A percentile compares a stretch with the other conserved stretches of the same genome.
These are phyloP conservation scores for Helicostylum pulchrum DNA, from an alignment of 192 early-diverging fungal species.

Conservation along the genomic window DNA sequence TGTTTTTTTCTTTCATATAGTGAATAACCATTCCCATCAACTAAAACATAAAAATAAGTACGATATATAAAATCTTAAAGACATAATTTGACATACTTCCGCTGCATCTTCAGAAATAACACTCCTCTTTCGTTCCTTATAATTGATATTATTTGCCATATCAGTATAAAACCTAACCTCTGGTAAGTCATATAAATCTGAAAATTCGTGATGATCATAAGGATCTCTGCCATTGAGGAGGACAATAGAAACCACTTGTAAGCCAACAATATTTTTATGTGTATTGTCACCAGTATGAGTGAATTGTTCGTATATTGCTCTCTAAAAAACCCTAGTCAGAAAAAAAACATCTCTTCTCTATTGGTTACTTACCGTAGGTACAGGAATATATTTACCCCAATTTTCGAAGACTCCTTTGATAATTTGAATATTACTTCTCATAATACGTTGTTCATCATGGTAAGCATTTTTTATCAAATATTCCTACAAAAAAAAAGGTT, in stretches of 20 bases:
- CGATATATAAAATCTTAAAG: neutral
- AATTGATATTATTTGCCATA: constrained; percentile 42
- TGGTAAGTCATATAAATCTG: constrained; percentile 34
- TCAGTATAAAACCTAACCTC: constrained; percentile 42
- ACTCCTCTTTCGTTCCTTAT: constrained; percentile 3
- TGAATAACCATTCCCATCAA: constrained; percentile 30
- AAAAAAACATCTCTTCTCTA: neutral
- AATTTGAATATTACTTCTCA: constrained; percentile 54
- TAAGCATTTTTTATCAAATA: constrained; percentile 47
- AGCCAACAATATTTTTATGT: constrained; percentile 51
- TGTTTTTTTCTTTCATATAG: constrained; percentile 36
- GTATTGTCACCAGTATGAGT: constrained; percentile 36
- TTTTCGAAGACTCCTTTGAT: constrained; percentile 63
- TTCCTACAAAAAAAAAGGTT: constrained; percentile 21
- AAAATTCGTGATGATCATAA: constrained; percentile 39
- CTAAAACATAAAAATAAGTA: neutral
- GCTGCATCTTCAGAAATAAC: constrained; percentile 52
- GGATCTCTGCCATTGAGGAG: constrained; percentile 51
- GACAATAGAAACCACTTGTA: constrained; percentile 57
- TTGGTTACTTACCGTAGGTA: constrained; percentile 56
- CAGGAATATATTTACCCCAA: constrained; percentile 55
- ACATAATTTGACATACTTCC: constrained; percentile 18
- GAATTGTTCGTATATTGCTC: constrained; percentile 43
- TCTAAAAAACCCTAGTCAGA: constrained; percentile 23
- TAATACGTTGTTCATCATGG: constrained; percentile 32